Conservation (phyloP, 352 stramenopile species). For the Phytophthora boehmeriae region DNA sequence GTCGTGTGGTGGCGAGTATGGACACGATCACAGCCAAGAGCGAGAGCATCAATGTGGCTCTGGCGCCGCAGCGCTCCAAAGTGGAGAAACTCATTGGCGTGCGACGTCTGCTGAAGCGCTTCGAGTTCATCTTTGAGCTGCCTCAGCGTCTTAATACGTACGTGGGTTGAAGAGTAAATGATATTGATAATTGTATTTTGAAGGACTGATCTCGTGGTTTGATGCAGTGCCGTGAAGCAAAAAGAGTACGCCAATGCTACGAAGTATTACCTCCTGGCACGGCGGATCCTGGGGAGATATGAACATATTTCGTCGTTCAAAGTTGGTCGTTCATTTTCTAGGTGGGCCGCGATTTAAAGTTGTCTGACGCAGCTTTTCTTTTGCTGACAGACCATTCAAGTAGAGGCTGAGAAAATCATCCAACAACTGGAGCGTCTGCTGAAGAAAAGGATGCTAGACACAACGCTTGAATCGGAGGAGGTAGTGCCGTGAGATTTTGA, state of each 20-base stretch:
- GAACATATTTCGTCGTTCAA: conserved; percentile 91
- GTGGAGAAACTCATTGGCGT: conserved; percentile 98
- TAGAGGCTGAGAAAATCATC: conserved; percentile 88
- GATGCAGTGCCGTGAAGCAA: conserved; percentile 76
- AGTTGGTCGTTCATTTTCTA: conserved; percentile 24
- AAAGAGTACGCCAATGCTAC: conserved; percentile 89
- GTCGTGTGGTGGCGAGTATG: conserved; percentile 87
- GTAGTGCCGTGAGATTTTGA: conserved; percentile 20
- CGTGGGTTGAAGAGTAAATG: conserved; percentile 9
- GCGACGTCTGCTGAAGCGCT: conserved; percentile 93
- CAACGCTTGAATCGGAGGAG: conserved; percentile 50
- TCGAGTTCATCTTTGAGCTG: conserved; percentile 98
- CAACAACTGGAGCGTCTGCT: conserved; percentile 72
- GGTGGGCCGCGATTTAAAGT: not conserved
- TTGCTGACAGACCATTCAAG: conserved; percentile 70
- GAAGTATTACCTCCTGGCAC: conserved; percentile 87
- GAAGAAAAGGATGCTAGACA: conserved; percentile 56
- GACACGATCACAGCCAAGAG: conserved; percentile 88
- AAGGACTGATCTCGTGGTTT: conserved; percentile 1
- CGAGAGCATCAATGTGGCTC: conserved; percentile 86
- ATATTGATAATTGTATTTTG: not conserved
- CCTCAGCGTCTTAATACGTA: conserved; percentile 86
- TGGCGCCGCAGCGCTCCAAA: conserved; percentile 85
- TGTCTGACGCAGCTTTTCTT: conserved; percentile 5
- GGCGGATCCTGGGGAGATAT: conserved; percentile 86